A percentile compares a stretch with the other conserved stretches of the same genome.
Conservation (phyloP, 768 basidiomycete species). For the Serpula lacrymans region DNA sequence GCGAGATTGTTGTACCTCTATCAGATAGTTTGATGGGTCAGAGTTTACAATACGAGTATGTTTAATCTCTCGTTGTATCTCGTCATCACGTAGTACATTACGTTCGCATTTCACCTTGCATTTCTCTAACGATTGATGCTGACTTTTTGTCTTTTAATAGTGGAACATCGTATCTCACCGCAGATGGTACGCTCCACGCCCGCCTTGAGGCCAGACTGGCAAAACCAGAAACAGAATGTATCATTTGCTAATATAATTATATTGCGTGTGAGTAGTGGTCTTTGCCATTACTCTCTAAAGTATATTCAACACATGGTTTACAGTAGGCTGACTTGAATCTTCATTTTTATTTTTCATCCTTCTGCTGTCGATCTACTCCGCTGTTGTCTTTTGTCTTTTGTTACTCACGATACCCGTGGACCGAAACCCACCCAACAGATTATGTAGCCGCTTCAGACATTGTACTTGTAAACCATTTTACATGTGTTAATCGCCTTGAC, state of each 20-base stretch:
- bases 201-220: constrained; percentile 45
- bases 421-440: too few relatives aligned
- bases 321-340: too few relatives aligned
- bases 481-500: too few relatives aligned
- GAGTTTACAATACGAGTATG: constrained; percentile 54
- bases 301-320: too few relatives aligned
- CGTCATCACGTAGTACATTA: not conserved
- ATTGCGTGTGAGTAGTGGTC: too few relatives aligned
- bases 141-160: constrained; percentile 21
- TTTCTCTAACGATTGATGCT: not conserved
- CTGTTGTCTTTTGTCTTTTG: too few relatives aligned
- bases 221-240: constrained; percentile 38
- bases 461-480: too few relatives aligned
- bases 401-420: too few relatives aligned
- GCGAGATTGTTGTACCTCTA: constrained; percentile 37
- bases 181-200: constrained; percentile 42
- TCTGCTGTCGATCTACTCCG: too few relatives aligned
- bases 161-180: constrained; percentile 43
- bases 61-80: constrained; percentile 5
- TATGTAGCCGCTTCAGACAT: too few relatives aligned
- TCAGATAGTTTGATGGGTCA: constrained; percentile 38
- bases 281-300: too few relatives aligned
- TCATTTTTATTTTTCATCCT: too few relatives aligned
- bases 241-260: constrained; percentile 40
- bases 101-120: constrained; percentile 4